Conservation (phyloP, 371 early-diverging fungal species). For the Mucor plumbeus region DNA sequence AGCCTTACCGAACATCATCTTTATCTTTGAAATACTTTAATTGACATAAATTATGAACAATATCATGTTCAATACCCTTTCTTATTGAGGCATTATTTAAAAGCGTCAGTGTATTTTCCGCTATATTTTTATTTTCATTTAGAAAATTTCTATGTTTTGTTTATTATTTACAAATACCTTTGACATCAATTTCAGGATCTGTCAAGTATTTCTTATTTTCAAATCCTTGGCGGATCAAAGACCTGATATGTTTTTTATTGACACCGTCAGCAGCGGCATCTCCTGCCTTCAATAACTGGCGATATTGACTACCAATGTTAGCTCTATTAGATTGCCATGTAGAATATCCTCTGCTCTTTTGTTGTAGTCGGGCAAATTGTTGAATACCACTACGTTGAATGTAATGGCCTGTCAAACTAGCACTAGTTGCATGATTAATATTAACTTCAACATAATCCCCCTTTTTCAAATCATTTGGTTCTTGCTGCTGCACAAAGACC, state of each 20-base stretch:
- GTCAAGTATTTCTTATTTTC: constrained; percentile 11
- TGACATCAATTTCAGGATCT: constrained; percentile 24
- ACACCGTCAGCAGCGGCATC: constrained; percentile 16
- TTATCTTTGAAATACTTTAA: constrained; percentile 27
- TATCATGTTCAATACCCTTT: constrained; percentile 26
- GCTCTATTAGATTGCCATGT: not conserved
- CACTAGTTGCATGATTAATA: constrained; percentile 40
- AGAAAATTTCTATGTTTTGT: not conserved
- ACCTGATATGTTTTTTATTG: constrained; percentile 11
- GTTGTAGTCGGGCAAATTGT: constrained; percentile 17
- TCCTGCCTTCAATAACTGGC: constrained; percentile 27
- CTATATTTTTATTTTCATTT: constrained; percentile 10
- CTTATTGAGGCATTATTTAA: constrained; percentile 21
- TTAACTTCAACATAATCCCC: constrained; percentile 47
- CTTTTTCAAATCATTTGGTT: constrained; percentile 14
- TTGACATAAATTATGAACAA: constrained; percentile 30
- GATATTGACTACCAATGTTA: constrained; percentile 12
- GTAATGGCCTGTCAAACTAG: constrained; percentile 38
- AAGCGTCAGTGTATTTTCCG: constrained; percentile 30
- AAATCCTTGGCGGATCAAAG: constrained; percentile 32
- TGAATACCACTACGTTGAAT: constrained; percentile 25
- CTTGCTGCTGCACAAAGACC: constrained; percentile 44
- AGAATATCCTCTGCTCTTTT: constrained; percentile 5
- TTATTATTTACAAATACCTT: constrained; percentile 6
- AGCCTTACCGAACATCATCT: constrained; percentile 23